Conservation (phyloP, 306 rosid species). For the Clitoria ternatea region DNA sequence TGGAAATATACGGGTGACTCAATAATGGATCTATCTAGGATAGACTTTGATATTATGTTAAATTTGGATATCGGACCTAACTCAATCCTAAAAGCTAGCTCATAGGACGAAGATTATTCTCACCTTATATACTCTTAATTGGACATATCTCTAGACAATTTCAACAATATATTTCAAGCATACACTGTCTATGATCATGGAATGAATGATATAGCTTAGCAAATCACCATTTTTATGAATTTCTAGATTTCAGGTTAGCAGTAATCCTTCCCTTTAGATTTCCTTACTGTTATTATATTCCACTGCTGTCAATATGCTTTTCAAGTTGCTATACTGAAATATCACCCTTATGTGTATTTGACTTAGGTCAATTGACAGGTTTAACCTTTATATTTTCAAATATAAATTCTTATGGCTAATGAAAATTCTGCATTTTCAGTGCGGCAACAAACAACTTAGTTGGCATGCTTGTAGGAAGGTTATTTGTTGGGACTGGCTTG, state of each 20-base stretch:
- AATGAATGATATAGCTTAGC: not conserved
- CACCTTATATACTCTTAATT: too few relatives aligned
- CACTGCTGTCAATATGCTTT: not conserved
- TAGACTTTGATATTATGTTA: too few relatives aligned
- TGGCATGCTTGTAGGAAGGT: conserved; percentile 94
- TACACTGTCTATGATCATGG: not conserved
- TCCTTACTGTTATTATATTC: not conserved
- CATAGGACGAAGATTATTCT: too few relatives aligned
- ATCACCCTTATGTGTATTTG: not conserved
- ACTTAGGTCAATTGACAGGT: not conserved
- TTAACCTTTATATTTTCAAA: not conserved
- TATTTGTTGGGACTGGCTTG: conserved; percentile 94
- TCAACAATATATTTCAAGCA: not conserved
- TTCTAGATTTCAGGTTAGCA: not conserved
- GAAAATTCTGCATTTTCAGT: conserved; percentile 51
- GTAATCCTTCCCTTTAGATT: not conserved
- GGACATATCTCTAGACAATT: too few relatives aligned
- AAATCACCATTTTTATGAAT: not conserved
- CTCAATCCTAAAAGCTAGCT: too few relatives aligned
- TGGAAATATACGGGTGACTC: too few relatives aligned
- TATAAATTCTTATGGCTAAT: conserved; percentile 7
- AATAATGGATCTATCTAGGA: too few relatives aligned
- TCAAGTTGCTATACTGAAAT: conserved; percentile 1
- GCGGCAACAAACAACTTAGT: conserved; percentile 80
- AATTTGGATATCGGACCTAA: too few relatives aligned